Base-by-base conservation (phyloP, 2,329 filamentous ascomycete genomes). In the Aspergillus ochraceus region DNA sequence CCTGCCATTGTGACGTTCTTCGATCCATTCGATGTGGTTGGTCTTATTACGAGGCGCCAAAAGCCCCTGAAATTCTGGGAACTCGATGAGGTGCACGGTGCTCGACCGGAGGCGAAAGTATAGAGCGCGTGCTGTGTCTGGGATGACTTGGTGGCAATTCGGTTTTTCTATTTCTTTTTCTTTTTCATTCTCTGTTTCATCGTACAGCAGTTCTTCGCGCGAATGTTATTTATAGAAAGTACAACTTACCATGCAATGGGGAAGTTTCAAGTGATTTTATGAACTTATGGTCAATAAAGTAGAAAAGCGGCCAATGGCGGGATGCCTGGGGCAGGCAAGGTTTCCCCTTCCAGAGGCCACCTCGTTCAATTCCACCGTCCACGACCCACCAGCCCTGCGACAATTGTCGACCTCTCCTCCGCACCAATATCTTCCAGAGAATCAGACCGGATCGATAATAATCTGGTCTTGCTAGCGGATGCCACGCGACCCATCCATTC, bases 11-110 rank as follows among this genome's bases (percentile, higher is more conserved):
- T 78, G 4, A 83, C 77, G 0, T 39, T 80, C 1, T 30, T 80
- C 14, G 78, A 80, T 63, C 78, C 78, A 2, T 79, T 80, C 60
- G 77, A 80, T 63, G 49, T 80, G 11, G 64, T 63, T 19, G 76
- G 77, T 5, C 55, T 79, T 24, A 64, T 78, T n/a, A 67, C 54
- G 22, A 71, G 70, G 2, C 66, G 65, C 26, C 76, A 75, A 19
- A 75, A 72, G 60, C 68, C 76, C 54, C 70, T 72, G 51, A 74
- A 67, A 45, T 80, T 76, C 57, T 80, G 78, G 78, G 74, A 80
- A 57, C 60, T 19, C 5, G 57, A 19, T 11, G 11, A 36, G 55
- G 10, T n/a, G 12, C 12, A 32, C 9, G n/a, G 30, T 49, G 11
- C 32, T 22, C 45, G 56, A 2, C 36, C 29, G 22, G 49, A 54